A percentile compares a stretch with the other conserved stretches of the same genome.
These are phyloP conservation scores for Drosera spatulata DNA, from an alignment of 179 eudicot genomes.

Conservation along the genomic window DNA sequence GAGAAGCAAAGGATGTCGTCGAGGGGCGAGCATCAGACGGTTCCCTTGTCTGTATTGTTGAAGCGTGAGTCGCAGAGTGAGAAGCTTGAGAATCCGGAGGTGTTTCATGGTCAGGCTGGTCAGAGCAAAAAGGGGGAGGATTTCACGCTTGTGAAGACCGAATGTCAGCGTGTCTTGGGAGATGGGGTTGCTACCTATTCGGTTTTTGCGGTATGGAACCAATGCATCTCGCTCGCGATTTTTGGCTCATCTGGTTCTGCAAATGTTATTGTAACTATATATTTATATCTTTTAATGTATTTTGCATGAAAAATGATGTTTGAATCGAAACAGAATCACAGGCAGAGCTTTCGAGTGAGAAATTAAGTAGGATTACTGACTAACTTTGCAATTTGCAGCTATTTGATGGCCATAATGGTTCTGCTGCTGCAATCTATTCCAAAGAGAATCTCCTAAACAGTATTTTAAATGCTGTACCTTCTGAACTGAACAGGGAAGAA, in stretches of 20 bases:
- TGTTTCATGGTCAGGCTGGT: constrained; percentile 54
- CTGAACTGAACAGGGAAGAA: constrained; percentile 70
- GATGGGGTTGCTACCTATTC: constrained; percentile 80
- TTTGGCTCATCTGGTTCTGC: neutral
- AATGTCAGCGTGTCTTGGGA: constrained; percentile 70
- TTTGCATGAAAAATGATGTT: too few species aligned
- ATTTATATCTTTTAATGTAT: too few species aligned
- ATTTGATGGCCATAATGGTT: constrained; percentile 87
- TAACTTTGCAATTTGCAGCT: constrained; percentile 24
- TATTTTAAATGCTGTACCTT: constrained; percentile 64
- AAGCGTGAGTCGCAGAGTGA: constrained; percentile 74
- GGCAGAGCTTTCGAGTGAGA: too few species aligned
- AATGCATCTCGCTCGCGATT: neutral
- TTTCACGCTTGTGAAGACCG: constrained; percentile 61
- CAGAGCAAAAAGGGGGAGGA: constrained; percentile 97
- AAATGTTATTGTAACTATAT: too few species aligned
- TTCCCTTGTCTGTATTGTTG: constrained; percentile 72
- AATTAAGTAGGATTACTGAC: neutral
- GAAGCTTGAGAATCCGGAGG: constrained; percentile 69
- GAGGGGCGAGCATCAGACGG: constrained; percentile 70
- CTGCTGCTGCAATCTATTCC: constrained; percentile 71
- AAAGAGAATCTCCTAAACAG: constrained; percentile 53
- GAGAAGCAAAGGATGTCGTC: constrained; percentile 43
- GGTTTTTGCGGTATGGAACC: constrained; percentile 58
- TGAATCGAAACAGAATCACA: too few species aligned